Conservation (phyloP, 176 grass and related monocot genomes). For the Tuctoria greenei region DNA sequence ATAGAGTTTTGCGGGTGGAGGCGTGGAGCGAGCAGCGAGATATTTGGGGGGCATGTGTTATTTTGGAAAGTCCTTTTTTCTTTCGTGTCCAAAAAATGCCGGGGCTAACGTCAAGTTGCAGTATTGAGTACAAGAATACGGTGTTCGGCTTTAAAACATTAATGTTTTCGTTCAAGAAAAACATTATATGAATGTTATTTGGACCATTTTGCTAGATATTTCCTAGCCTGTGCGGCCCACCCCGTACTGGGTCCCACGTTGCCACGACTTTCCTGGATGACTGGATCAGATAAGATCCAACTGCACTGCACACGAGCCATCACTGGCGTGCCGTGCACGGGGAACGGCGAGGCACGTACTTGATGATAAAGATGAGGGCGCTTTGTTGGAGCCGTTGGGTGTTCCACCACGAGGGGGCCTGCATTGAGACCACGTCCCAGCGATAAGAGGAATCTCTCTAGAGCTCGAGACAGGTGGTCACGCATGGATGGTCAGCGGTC, state of each 20-base stretch:
- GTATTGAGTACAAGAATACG: too few relatives aligned
- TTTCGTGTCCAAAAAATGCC: background rate
- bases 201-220: background rate
- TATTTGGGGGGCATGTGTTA: constrained; percentile 33
- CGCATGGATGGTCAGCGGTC: background rate
- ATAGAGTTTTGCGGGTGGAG: constrained; percentile 25
- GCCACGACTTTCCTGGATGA: constrained; percentile 21
- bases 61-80: constrained; percentile 13
- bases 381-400: background rate
- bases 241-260: background rate
- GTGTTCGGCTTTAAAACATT: too few relatives aligned
- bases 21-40: constrained; percentile 36
- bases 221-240: background rate
- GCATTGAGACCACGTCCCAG: background rate
- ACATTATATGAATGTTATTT: too few relatives aligned
- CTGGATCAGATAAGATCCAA: constrained; percentile 48
- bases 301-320: background rate
- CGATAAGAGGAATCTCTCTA: background rate
- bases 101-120: too few relatives aligned
- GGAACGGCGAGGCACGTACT: background rate
- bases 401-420: background rate
- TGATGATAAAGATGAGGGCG: background rate
- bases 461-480: background rate
- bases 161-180: too few relatives aligned
- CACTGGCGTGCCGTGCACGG: background rate